These are phyloP conservation scores for Laetiporus sulphureus DNA, from an alignment of 1,284 basidiomycete genomes.

Conservation along the genomic window DNA sequence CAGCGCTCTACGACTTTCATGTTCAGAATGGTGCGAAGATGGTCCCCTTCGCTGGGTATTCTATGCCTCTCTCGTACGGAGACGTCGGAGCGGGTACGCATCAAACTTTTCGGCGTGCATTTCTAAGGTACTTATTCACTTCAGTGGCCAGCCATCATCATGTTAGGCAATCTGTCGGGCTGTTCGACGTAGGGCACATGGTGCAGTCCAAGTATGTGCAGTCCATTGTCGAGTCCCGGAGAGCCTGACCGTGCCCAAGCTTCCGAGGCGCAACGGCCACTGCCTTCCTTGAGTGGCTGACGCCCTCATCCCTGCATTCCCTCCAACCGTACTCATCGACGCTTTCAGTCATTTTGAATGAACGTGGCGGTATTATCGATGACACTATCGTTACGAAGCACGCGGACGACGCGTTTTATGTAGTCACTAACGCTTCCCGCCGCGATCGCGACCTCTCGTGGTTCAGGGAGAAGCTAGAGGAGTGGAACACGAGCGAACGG, in stretches of 20 bases:
- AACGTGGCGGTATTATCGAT: conserved; percentile 91
- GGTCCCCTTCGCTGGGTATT: conserved; percentile 94
- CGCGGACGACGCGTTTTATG: conserved; percentile 76
- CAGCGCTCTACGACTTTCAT: conserved; percentile 91
- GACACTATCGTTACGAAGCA: conserved; percentile 89
- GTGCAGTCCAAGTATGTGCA: conserved; percentile 72
- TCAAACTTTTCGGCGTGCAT: not conserved
- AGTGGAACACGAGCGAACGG: conserved; percentile 65
- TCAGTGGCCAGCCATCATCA: conserved; percentile 89
- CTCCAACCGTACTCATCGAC: conserved; percentile 71
- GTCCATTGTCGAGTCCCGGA: conserved; percentile 2
- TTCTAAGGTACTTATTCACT: too few relatives aligned
- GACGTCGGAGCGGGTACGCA: conserved; percentile 72
- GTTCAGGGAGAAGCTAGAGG: conserved; percentile 61
- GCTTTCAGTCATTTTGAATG: conserved; percentile 85
- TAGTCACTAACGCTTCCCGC: conserved; percentile 95
- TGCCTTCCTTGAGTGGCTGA: conserved; percentile 80
- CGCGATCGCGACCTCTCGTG: conserved; percentile 78
- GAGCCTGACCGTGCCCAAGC: conserved; percentile 26
- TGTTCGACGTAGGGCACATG: conserved; percentile 99
- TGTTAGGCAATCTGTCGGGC: conserved; percentile 76
- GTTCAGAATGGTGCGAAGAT: conserved; percentile 84
- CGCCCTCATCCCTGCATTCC: conserved; percentile 71
- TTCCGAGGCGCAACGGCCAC: conserved; percentile 73
- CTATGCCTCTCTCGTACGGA: conserved; percentile 90